These are phyloP conservation scores for Elongisporangium anandrum DNA, from an alignment of 352 stramenopile genomes.

Conservation along the genomic window DNA sequence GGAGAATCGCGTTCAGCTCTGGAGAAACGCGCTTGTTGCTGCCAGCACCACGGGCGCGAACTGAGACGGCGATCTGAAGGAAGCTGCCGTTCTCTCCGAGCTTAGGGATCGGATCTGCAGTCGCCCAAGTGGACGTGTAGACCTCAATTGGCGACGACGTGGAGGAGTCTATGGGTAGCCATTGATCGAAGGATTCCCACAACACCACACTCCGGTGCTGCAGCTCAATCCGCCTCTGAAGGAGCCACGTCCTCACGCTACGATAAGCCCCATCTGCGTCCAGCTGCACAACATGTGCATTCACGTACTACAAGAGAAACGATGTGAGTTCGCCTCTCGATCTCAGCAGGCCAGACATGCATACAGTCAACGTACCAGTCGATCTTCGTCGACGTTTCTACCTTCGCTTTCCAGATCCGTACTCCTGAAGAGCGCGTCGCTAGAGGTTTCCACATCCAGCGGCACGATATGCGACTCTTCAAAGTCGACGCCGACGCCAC, in stretches of 20 bases:
- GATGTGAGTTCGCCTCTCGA: too few relatives aligned
- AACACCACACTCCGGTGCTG: not conserved
- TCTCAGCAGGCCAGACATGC: not conserved
- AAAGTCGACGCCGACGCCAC: not conserved
- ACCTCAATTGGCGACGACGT: not conserved
- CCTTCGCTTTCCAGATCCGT: not conserved
- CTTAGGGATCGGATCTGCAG: not conserved
- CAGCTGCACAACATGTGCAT: not conserved
- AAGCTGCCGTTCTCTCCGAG: not conserved
- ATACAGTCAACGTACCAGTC: not conserved
- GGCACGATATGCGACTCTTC: not conserved
- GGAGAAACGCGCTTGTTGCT: not conserved
- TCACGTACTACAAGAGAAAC: not conserved
- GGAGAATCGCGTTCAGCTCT: not conserved
- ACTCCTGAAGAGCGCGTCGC: not conserved
- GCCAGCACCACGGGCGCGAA: not conserved
- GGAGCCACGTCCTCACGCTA: not conserved
- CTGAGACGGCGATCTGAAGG: not conserved
- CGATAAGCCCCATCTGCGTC: not conserved
- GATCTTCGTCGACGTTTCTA: not conserved
- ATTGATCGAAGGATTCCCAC: not conserved
- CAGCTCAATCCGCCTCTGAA: not conserved
- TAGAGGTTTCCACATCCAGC: not conserved
- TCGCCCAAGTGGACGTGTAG: not conserved
- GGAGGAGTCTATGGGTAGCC: not conserved